Percentiles rank a stretch among this genome's conserved stretches.
phyloP scores from a whole-genome alignment of 148 eudicot species.

The Agrostemma githago region DNA sequence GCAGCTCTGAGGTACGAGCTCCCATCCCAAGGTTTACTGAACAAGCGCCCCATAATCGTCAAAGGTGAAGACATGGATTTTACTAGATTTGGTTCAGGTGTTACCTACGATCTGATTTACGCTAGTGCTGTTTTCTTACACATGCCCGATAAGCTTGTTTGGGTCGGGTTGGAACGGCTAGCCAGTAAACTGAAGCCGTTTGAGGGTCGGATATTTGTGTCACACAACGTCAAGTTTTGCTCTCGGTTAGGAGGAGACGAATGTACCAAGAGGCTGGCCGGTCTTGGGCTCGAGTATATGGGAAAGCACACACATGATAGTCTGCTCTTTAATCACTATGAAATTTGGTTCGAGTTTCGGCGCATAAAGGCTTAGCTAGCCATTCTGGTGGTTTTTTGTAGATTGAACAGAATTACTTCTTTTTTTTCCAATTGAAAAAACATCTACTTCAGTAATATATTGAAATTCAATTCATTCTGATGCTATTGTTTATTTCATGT shows the following conservation, averaged over 20 bases:
- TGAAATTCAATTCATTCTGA: background rate
- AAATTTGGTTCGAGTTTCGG: conserved; percentile 90
- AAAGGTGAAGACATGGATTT: conserved; percentile 93
- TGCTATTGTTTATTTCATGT: conserved; percentile 1
- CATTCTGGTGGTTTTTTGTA: background rate
- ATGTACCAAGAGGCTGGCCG: conserved; percentile 62
- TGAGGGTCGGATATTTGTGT: conserved; percentile 82
- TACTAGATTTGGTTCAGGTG: conserved; percentile 58
- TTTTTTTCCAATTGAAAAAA: background rate
- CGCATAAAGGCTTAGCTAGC: conserved; percentile 39
- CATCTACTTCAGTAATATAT: background rate
- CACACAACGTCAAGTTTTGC: conserved; percentile 90
- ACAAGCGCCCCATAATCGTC: conserved; percentile 78
- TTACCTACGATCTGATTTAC: conserved; percentile 68
- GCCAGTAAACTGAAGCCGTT: conserved; percentile 55
- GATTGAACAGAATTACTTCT: background rate
- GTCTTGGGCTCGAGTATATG: conserved; percentile 71
- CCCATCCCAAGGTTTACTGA: conserved; percentile 83
- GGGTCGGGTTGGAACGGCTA: conserved; percentile 82
- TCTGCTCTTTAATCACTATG: conserved; percentile 89
- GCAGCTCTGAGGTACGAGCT: conserved; percentile 90
- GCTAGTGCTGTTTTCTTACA: conserved; percentile 99
- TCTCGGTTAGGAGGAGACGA: conserved; percentile 61
- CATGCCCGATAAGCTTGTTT: conserved; percentile 98
- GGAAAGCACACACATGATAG: conserved; percentile 88